Percentiles rank a stretch among this genome's conserved stretches.
These are phyloP conservation scores for Toxicodendron radicans DNA, from an alignment of 345 rosid genomes.

Conservation along the genomic window DNA sequence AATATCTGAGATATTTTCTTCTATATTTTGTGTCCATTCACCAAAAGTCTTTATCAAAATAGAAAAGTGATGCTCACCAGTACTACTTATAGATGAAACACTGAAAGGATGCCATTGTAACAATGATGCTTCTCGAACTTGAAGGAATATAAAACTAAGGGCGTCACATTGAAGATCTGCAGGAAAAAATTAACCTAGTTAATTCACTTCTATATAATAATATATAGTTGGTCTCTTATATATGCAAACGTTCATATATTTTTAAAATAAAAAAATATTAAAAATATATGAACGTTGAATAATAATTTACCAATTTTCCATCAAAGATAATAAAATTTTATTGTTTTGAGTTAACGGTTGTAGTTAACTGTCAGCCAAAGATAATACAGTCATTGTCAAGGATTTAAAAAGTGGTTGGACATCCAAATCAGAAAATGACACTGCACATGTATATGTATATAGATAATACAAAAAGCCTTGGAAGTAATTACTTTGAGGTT, in stretches of 20 bases:
- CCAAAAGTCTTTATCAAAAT: conserved; percentile 48
- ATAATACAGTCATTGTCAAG: too few relatives aligned
- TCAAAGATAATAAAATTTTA: too few relatives aligned
- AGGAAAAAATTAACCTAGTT: background rate
- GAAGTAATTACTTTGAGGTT: conserved; percentile 33
- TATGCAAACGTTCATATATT: too few relatives aligned
- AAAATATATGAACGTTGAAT: too few relatives aligned
- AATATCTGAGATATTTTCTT: conserved; percentile 20
- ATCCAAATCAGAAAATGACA: too few relatives aligned
- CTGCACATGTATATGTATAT: background rate
- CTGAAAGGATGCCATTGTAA: conserved; percentile 62
- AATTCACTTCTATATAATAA: background rate
- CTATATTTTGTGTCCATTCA: conserved; percentile 45
- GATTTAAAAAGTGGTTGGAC: too few relatives aligned
- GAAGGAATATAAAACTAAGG: conserved; percentile 49
- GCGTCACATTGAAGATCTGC: conserved; percentile 46
- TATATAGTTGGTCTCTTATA: background rate
- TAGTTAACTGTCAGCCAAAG: too few relatives aligned
- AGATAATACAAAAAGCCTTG: background rate
- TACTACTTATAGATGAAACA: conserved; percentile 47
- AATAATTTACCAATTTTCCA: too few relatives aligned
- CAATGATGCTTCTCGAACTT: conserved; percentile 38
- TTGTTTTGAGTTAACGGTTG: too few relatives aligned
- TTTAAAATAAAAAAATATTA: too few relatives aligned
- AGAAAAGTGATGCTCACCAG: conserved; percentile 36